A percentile compares a stretch with the other conserved stretches of the same genome.
Evolutionary conservation across 768 basidiomycete species (phyloP).

Genomic region (Lactifluus echinatus): DNA sequence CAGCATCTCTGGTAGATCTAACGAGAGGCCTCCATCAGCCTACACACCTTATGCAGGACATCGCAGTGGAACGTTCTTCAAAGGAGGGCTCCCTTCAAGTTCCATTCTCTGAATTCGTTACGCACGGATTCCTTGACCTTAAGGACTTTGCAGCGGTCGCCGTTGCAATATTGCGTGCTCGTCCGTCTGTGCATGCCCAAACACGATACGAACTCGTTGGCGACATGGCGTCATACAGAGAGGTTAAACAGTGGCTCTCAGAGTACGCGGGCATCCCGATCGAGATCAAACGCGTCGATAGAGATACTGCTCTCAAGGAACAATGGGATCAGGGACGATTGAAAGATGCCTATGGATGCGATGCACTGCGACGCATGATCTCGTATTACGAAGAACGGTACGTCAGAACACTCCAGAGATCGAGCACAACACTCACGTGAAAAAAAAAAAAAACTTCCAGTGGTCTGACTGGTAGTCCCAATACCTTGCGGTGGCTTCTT

Average conservation of each 20-base stretch:
- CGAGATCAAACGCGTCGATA: constrained; percentile 19
- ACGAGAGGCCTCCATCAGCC: constrained; percentile 21
- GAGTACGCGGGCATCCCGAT: constrained; percentile 18
- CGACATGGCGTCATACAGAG: constrained; percentile 25
- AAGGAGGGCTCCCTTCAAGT: constrained; percentile 18
- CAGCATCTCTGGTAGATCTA: background rate
- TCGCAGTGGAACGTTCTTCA: constrained; percentile 19
- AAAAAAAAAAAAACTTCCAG: constrained; percentile 9
- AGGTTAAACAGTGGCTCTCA: constrained; percentile 24
- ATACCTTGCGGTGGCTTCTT: constrained; percentile 29
- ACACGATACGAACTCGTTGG: constrained; percentile 32
- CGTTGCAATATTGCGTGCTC: constrained; percentile 24
- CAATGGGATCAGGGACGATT: constrained; percentile 9
- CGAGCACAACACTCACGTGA: background rate
- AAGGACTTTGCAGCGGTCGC: constrained; percentile 26
- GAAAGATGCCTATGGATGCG: constrained; percentile 21
- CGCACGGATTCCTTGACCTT: constrained; percentile 31
- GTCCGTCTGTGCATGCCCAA: constrained; percentile 25
- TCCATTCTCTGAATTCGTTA: constrained; percentile 22
- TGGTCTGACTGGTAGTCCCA: constrained; percentile 28
- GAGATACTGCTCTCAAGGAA: constrained; percentile 17
- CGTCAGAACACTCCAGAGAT: background rate
- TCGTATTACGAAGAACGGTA: constrained; percentile 29
- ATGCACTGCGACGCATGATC: constrained; percentile 27
- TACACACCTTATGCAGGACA: constrained; percentile 30